Conservation (phyloP, 2,329 filamentous ascomycete genomes). For the Cadophora sp. region DNA sequence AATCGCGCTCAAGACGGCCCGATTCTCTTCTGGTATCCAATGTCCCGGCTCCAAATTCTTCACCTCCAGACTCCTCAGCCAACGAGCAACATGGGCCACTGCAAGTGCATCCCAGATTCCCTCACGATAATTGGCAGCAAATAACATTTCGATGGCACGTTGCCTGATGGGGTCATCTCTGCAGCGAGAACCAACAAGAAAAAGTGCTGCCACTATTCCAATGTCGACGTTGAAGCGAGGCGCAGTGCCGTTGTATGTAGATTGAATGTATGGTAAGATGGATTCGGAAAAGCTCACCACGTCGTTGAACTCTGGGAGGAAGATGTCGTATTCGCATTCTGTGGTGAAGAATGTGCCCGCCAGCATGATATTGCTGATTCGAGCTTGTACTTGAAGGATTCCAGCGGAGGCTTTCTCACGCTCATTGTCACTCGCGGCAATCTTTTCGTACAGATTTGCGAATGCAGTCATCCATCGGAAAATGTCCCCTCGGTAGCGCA, state of each 20-base stretch:
- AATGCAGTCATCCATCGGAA: conserved; percentile 10
- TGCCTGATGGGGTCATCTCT: conserved; percentile 21
- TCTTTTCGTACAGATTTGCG: background rate
- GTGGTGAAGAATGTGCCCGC: conserved; percentile 25
- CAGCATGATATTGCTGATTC: conserved; percentile 27
- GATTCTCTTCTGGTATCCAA: conserved; percentile 26
- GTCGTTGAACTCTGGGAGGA: conserved; percentile 26
- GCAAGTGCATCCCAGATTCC: conserved; percentile 29
- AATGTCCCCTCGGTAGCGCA: conserved; percentile 20
- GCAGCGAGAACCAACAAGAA: conserved; percentile 28
- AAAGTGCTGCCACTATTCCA: conserved; percentile 29
- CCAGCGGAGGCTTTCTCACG: conserved; percentile 13
- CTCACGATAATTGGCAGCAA: conserved; percentile 22
- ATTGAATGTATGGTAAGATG: conserved; percentile 20
- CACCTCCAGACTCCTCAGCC: conserved; percentile 28
- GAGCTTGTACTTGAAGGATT: conserved; percentile 22
- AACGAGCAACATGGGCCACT: conserved; percentile 27
- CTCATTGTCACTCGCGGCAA: conserved; percentile 1
- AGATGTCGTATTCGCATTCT: conserved; percentile 30
- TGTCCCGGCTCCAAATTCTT: conserved; percentile 7
- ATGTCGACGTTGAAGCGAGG: conserved; percentile 27
- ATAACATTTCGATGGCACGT: conserved; percentile 30
- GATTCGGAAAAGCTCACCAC: conserved; percentile 21
- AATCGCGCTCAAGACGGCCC: conserved; percentile 24
- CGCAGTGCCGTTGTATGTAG: conserved; percentile 14